phyloP scores from a whole-genome alignment of 2,329 filamentous ascomycete genomes.

The Dendryphion nanum region DNA sequence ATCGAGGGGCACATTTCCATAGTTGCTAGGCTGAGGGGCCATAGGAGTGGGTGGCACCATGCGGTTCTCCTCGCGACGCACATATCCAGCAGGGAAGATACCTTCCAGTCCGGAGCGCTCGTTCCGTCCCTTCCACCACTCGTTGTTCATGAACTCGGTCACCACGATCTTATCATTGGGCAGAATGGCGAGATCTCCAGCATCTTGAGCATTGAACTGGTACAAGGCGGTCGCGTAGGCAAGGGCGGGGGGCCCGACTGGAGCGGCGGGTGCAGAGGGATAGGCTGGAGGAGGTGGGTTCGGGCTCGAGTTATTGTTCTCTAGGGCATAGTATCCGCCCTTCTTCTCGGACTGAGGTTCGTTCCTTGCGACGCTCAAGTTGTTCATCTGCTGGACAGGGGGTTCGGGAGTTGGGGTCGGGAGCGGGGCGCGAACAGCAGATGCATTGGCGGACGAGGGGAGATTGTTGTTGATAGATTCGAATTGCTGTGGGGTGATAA shows the following conservation, averaged over 20 bases:
- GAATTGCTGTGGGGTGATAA: constrained; percentile 74
- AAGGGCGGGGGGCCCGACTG: constrained; percentile 56
- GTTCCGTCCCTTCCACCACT: constrained; percentile 95
- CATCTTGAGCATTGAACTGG: constrained; percentile 75
- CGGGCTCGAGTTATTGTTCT: constrained; percentile 32
- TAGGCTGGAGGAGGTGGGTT: constrained; percentile 47
- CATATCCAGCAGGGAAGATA: constrained; percentile 94
- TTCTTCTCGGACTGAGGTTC: constrained; percentile 29
- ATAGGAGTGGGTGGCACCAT: constrained; percentile 40
- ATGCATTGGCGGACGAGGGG: constrained; percentile 61
- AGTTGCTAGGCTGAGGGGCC: constrained; percentile 58
- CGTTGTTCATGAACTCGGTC: constrained; percentile 89
- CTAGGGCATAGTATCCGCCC: constrained; percentile 41
- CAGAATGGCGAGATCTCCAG: constrained; percentile 77
- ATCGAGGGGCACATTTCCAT: constrained; percentile 72
- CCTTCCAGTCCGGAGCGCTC: constrained; percentile 79
- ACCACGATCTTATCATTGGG: constrained; percentile 79
- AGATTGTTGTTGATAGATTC: constrained; percentile 72
- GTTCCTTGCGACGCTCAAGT: constrained; percentile 30
- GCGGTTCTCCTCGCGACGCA: constrained; percentile 66
- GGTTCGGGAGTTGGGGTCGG: constrained; percentile 24
- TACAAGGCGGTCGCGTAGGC: constrained; percentile 79
- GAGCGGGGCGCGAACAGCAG: constrained; percentile 58
- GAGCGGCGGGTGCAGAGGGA: constrained; percentile 47
- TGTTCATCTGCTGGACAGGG: constrained; percentile 33